Evolutionary conservation across 2,329 filamentous ascomycete genomes (phyloP).

Genomic region (Alternaria panax): DNA sequence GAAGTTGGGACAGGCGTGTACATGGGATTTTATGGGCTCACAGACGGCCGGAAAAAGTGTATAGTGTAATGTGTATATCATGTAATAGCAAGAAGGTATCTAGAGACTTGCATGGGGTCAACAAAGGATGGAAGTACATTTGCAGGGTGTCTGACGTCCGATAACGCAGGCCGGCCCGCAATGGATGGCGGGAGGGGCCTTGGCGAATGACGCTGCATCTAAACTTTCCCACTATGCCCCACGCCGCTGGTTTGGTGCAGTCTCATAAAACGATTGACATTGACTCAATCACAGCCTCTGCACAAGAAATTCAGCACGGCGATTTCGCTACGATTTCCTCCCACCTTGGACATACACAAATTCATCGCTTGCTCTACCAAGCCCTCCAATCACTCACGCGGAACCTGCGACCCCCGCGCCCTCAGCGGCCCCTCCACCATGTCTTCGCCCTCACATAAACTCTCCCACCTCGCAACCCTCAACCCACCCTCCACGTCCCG

Average conservation of each 20-base stretch:
- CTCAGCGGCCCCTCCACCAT: constrained; percentile 23
- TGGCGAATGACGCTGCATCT: constrained; percentile 33
- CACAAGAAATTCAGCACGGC: no score
- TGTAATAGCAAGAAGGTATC: no score
- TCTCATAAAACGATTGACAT: constrained; percentile 8
- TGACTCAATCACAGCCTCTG: no score
- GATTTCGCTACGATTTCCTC: no score
- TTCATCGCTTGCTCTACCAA: not conserved
- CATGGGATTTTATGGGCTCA: no score
- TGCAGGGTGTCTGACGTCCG: constrained; percentile 18
- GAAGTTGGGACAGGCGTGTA: no score
- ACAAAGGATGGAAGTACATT: no score
- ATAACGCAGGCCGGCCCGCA: constrained; percentile 16
- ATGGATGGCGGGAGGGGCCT: constrained; percentile 18
- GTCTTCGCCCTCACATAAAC: constrained; percentile 24
- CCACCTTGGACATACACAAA: no score
- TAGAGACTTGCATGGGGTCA: no score
- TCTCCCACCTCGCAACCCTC: constrained; percentile 60
- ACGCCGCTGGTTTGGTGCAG: constrained; percentile 7
- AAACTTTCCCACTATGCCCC: constrained; percentile 29
- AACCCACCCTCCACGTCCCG: constrained; percentile 65
- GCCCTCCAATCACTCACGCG: not conserved
- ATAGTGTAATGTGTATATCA: not conserved
- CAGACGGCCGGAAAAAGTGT: no score
- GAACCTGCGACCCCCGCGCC: no score